A percentile compares a stretch with the other conserved stretches of the same genome.
These are phyloP conservation scores for Castanea sativa DNA, from an alignment of 306 rosid genomes.

Conservation along the genomic window DNA sequence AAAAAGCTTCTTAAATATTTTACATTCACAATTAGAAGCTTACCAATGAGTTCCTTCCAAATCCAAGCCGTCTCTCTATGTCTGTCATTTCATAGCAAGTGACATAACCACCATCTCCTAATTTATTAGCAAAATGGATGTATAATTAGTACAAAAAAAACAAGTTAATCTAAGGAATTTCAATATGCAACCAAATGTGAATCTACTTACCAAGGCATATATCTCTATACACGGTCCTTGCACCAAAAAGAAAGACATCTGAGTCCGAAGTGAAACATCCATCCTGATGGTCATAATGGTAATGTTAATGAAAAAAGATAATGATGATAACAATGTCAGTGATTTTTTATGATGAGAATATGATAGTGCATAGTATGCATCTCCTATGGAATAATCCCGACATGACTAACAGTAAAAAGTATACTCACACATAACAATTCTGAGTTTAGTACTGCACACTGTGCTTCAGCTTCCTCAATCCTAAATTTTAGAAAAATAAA, in stretches of 20 bases:
- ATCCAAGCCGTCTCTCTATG: slow-evolving; percentile 65
- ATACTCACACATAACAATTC: slow-evolving; percentile 66
- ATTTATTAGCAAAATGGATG: slow-evolving; percentile 27
- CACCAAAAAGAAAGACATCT: slow-evolving; percentile 85
- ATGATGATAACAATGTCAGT: background rate
- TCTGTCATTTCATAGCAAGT: slow-evolving; percentile 79
- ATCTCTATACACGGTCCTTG: slow-evolving; percentile 73
- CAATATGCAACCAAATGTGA: background rate
- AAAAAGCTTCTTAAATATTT: slow-evolving; percentile 9
- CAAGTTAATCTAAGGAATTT: background rate
- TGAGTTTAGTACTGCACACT: slow-evolving; percentile 71
- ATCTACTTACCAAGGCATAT: slow-evolving; percentile 70
- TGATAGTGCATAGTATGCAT: slow-evolving; percentile 17
- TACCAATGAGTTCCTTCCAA: slow-evolving; percentile 87
- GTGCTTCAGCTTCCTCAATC: slow-evolving; percentile 92
- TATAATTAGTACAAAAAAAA: slow-evolving; percentile 10
- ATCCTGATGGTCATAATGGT: slow-evolving; percentile 44
- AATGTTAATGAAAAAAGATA: background rate
- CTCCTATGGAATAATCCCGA: slow-evolving; percentile 9
- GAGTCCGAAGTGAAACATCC: slow-evolving; percentile 85
- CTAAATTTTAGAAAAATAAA: slow-evolving; percentile 31
- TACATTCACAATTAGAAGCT: slow-evolving; percentile 13
- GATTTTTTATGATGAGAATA: slow-evolving; percentile 7
- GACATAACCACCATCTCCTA: slow-evolving; percentile 75
- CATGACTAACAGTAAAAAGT: slow-evolving; percentile 8